Evolutionary conservation across 164 flowering plant genomes (phyloP), one percentile per base, ranked within the genome.

Genomic region (Paratinospora sagittata): DNA sequence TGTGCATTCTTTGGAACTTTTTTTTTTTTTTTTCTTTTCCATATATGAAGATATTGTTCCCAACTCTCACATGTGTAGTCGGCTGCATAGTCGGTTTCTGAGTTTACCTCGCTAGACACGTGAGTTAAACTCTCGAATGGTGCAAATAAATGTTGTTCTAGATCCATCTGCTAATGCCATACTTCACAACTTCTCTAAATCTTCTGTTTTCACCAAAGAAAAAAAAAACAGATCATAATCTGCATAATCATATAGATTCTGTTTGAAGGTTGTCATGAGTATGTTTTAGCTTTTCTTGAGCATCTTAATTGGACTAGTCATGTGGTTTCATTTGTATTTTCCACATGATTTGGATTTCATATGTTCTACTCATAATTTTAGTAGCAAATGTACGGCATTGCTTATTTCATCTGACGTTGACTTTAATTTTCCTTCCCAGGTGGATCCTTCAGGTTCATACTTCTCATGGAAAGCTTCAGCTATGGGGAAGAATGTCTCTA

Each of bases 391-490:
- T 65, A 19, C 9, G 30, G 10, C 37, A 16, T 33, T 30, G 45
- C 16, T 30, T 24, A 8, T 36, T 64, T 30, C 16, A 23, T 34
- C 67, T 34, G 67, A 30, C 8, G 17, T 24, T 24, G 33, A 24
- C 16, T 67, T 27, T 47, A 21, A 30, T 19, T 12, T 33, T 68
- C 17, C 68, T 63, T 65, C 79, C 4, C 71, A 96, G 98, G 99
- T 96, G 81, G 99, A 96, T 73, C 99, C 99, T 65, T 95, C 99
- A 66, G 99, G 99, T 71, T 92, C 99, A 68, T 95, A 95, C 81
- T 96, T 96, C 82, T 96, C 99, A 11, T 96, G 99, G 99, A 96
- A 93, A 80, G 99, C 99, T 49, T 96, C 99, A 8, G 99, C 99
- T 24, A 93, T 96, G 98, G 99, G 99, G n/a, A 96, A 93, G 75